These are phyloP conservation scores for Mariannaea sp. DNA, from an alignment of 2,329 filamentous ascomycete genomes.

Conservation along the genomic window DNA sequence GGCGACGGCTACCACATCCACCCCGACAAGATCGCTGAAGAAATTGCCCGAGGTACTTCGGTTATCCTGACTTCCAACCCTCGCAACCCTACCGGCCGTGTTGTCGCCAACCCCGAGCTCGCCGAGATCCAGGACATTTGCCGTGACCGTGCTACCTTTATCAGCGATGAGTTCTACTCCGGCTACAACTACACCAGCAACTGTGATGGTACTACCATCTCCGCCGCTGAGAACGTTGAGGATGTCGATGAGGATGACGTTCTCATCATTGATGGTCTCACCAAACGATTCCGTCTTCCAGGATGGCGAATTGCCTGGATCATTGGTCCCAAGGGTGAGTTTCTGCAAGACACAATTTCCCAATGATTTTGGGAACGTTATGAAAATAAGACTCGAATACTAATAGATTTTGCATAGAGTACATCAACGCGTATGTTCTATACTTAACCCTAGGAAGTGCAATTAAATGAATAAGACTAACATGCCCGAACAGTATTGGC, in stretches of 20 bases:
- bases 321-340: constrained; percentile 76
- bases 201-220: constrained; percentile 89
- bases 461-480: constrained; percentile 21
- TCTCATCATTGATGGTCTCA: constrained; percentile 91
- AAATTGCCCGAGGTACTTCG: constrained; percentile 82
- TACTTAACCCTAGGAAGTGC: background rate
- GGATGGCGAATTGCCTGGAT: constrained; percentile 98
- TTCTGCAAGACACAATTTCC: background rate
- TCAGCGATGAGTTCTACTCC: constrained; percentile 96
- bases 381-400: background rate
- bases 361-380: background rate
- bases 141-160: constrained; percentile 85
- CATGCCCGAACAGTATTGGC: constrained; percentile 63
- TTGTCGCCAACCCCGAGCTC: constrained; percentile 83
- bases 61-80: constrained; percentile 96
- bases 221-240: constrained; percentile 84
- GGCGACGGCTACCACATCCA: constrained; percentile 93
- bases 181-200: constrained; percentile 95
- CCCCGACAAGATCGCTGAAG: constrained; percentile 88
- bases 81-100: constrained; percentile 89
- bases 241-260: constrained; percentile 92
- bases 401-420: constrained; percentile 59
- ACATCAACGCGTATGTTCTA: constrained; percentile 74
- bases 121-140: constrained; percentile 92
- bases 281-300: constrained; percentile 94